Base-by-base conservation (phyloP, 352 stramenopile genomes). In the Phytopythium montanum region DNA sequence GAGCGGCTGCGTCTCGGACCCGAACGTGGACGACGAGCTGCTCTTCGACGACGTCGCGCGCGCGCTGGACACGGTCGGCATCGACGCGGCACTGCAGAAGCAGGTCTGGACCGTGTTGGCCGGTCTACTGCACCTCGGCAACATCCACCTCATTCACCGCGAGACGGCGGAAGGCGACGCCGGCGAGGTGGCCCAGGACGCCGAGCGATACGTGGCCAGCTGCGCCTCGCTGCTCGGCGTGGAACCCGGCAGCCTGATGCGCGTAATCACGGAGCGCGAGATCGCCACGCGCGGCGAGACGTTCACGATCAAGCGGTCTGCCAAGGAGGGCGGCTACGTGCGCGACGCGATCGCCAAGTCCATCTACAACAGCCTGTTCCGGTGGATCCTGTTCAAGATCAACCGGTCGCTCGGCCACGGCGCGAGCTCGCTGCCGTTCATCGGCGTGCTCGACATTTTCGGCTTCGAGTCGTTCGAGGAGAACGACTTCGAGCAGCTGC, bases 401-500 rank as follows among this genome's bases (percentile, higher is more conserved):
- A 93, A 96, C 83, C 71, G 68, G 62, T 87, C 77, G 67, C 87
- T 80, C 60, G 90, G 83, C 48, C 89, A 87, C 79, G 91, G 73
- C 51, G 88, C 75, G 44, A 84, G 57, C 60, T 79, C 66, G 54
- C 57, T 85, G 31, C 72, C 76, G 29, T 97, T 97, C 59, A 98
- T 99, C 65, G 96, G 94, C 31, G 84, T 99, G 29, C 72, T 99
- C 21, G 96, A 99, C 85, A 99, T 98, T 68, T 99, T 98, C 72
- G 96, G 96, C 19, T 99, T 99, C 65, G 96, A 99, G 70, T 96
- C 89, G 7, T 98, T 99, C 64, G 85, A 95, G 56, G 75, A 89
- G 39, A 99, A 99, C 66, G 87, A 92, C 60, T 92, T 96, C 54
- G 88, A 96, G 68, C 87, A 96, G 66, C 62, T 96, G 52, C 65